Base-by-base conservation (phyloP, 1,284 basidiomycete genomes). In the Sporisorium scitamineum region DNA sequence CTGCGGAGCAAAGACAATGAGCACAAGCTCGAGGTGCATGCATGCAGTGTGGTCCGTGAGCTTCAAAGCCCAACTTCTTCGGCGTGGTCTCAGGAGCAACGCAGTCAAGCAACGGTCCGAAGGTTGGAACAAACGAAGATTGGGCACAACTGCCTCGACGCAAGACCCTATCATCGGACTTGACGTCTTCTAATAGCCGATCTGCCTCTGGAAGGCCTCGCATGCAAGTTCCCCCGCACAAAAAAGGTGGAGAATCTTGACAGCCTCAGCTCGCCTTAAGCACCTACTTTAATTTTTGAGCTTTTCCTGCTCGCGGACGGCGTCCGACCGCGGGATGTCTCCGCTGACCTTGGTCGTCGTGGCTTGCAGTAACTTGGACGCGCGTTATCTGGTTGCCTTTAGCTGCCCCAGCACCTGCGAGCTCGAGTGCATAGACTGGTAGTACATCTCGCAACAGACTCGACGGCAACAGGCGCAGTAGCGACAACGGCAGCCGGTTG, bases 311-410 rank as follows among this genome's bases (percentile, higher is more conserved):
- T 9, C 4, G 37, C 61, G 61, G 67, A 53, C 61, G 61, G 61
- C 47, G 48, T 34, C 67, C 67, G 67, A 34, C 67, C 67, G 61
- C 67, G 61, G 67, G 9, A 13, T 7, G 18, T 54, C 22, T 18
- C 67, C 67, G 66, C 18, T n/a, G 18, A 39, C 6, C 34, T 13
- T 34, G n/a, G n/a, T n/a, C n/a, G n/a, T n/a, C n/a, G n/a, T n/a
- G n/a, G n/a, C n/a, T n/a, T n/a, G n/a, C n/a, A n/a, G n/a, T 13
- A 34, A 13, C 34, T 3, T 34, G 3, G 37, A 18, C 5, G 7
- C 37, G 37, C 37, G 37, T 39, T 39, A 18, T 39, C 37, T 18
- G 37, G 37, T 39, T 39, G 11, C 6, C 34, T 34, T 6, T 34
- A 13, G 13, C 34, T 34, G 8, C 34, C 34, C 13, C 34, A n/a